Conservation (phyloP, 2,329 filamentous ascomycete species). For the Xylaria sp. region DNA sequence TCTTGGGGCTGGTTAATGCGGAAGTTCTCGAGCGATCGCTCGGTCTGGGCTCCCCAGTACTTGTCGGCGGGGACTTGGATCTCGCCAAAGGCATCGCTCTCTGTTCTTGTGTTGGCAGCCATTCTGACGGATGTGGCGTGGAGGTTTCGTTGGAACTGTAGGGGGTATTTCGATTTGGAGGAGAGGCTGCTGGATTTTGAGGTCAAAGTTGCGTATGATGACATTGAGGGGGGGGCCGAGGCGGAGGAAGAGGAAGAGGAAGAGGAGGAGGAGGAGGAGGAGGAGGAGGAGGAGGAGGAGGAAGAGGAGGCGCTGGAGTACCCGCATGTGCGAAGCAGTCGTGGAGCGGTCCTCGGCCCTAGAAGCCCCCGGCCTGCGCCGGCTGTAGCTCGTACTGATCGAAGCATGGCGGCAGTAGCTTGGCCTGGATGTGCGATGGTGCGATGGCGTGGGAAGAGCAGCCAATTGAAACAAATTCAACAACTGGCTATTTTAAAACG, state of each 20-base stretch:
- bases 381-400: conserved; percentile 52
- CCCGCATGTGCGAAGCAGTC: conserved; percentile 53
- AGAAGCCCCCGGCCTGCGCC: conserved; percentile 49
- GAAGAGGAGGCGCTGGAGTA: conserved; percentile 41
- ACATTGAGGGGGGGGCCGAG: conserved; percentile 37
- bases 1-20: conserved; percentile 99
- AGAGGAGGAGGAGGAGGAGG: conserved; percentile 37
- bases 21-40: conserved; percentile 97
- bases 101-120: conserved; percentile 74
- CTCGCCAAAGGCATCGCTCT: conserved; percentile 98
- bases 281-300: conserved; percentile 18
- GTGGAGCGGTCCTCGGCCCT: conserved; percentile 52
- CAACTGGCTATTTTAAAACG: conserved; percentile 12
- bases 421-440: conserved; percentile 5
- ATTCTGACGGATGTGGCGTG: conserved; percentile 62
- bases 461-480: conserved; percentile 19
- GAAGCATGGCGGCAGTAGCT: conserved; percentile 48
- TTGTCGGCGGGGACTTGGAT: conserved; percentile 90
- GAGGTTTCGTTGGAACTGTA: conserved; percentile 52
- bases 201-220: conserved; percentile 40
- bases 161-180: conserved; percentile 42
- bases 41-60: conserved; percentile 99
- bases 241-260: conserved; percentile 12
- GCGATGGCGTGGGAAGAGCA: conserved; percentile 2
- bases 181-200: conserved; percentile 38